These are phyloP conservation scores for Cicer bijugum DNA, from an alignment of 306 rosid genomes.

Conservation along the genomic window DNA sequence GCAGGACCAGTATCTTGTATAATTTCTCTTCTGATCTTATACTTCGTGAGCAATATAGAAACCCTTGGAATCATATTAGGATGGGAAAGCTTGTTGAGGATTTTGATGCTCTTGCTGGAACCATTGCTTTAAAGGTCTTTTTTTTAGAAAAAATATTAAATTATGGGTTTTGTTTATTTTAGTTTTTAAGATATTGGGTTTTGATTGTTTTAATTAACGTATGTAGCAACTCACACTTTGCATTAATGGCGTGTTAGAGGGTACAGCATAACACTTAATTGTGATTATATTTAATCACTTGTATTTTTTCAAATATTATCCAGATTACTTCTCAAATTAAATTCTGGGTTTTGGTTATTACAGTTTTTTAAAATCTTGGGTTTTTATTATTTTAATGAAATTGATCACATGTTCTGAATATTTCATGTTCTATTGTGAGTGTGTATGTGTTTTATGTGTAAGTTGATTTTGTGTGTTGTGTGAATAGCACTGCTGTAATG, in stretches of 20 bases:
- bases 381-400: slow-evolving; percentile 22
- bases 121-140: slow-evolving; percentile 76
- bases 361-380: neutral
- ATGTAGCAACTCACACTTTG: too few species aligned
- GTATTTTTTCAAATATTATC: too few species aligned
- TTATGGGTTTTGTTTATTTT: slow-evolving; percentile 22
- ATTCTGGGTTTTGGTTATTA: slow-evolving; percentile 19
- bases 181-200: neutral
- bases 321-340: neutral
- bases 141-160: too few species aligned
- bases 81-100: slow-evolving; percentile 87
- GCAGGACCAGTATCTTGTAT: slow-evolving; percentile 71
- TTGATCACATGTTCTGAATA: neutral
- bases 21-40: slow-evolving; percentile 67
- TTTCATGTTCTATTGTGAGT: neutral
- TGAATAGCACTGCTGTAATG: slow-evolving; percentile 70
- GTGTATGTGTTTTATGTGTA: neutral
- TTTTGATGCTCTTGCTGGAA: slow-evolving; percentile 90
- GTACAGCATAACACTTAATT: too few species aligned
- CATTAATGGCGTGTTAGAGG: too few species aligned
- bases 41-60: slow-evolving; percentile 82
- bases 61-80: slow-evolving; percentile 78
- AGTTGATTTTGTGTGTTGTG: slow-evolving; percentile 12
- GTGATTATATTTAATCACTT: too few species aligned
- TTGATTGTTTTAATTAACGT: slow-evolving; percentile 6